phyloP scores from a whole-genome alignment of 495 filamentous ascomycete species.

The Penicillium egyptiacum region DNA sequence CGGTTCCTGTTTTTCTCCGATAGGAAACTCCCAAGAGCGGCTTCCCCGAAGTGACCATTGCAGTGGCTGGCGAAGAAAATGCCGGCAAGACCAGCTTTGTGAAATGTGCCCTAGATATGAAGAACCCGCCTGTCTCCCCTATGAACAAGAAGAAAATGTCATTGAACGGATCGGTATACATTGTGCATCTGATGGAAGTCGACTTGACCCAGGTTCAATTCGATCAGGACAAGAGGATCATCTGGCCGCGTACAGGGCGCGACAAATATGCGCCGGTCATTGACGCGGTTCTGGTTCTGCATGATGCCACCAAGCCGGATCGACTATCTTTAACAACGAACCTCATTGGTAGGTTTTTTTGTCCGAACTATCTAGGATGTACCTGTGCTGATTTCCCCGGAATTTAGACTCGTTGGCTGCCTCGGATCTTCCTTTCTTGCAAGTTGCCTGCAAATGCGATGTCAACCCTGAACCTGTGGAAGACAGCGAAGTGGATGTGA shows the following conservation, averaged over 20 bases:
- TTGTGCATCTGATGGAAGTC: conserved; percentile 80
- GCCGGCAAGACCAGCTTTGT: conserved; percentile 93
- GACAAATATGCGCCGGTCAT: conserved; percentile 67
- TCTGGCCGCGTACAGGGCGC: conserved; percentile 74
- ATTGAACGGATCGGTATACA: conserved; percentile 72
- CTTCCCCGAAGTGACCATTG: conserved; percentile 70
- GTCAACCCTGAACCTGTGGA: conserved; percentile 47
- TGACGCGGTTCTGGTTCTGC: conserved; percentile 80
- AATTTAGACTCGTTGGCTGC: conserved; percentile 64
- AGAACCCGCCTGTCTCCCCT: conserved; percentile 54
- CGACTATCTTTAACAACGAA: conserved; percentile 67
- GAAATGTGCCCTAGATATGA: conserved; percentile 72
- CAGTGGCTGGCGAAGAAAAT: conserved; percentile 74
- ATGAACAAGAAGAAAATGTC: conserved; percentile 68
- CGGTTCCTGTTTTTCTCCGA: background rate
- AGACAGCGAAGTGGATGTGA: conserved; percentile 45
- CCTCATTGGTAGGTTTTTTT: conserved; percentile 49
- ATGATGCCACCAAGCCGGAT: conserved; percentile 76
- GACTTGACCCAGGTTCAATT: conserved; percentile 40
- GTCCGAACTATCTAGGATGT: background rate
- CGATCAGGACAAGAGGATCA: conserved; percentile 58
- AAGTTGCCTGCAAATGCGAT: conserved; percentile 87
- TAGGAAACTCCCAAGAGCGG: conserved; percentile 31
- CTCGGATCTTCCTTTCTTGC: conserved; percentile 65
- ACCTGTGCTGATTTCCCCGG: background rate